phyloP scores from a whole-genome alignment of 441 rosid genomes.

The Syzygium syzygioides region DNA sequence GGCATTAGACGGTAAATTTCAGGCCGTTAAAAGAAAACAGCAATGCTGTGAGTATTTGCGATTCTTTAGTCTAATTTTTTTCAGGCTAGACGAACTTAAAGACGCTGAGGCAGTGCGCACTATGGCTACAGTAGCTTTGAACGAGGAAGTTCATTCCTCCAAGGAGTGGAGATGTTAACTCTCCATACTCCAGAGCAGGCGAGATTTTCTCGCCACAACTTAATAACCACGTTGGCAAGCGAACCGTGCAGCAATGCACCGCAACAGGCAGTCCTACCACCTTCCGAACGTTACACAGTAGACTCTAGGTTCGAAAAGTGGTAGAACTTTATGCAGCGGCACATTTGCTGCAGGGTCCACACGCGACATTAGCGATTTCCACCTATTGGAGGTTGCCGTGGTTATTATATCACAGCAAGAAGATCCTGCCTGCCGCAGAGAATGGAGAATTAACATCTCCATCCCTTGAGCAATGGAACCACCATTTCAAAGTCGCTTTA shows the following conservation, averaged over 20 bases:
- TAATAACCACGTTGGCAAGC: not conserved
- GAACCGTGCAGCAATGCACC: too few species aligned
- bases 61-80: not conserved
- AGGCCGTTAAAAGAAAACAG: not conserved
- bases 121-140: not conserved
- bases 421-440: not conserved
- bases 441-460: not conserved
- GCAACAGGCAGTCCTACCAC: too few species aligned
- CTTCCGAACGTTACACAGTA: too few species aligned
- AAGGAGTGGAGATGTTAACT: not conserved
- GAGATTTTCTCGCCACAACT: not conserved
- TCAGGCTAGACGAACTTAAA: not conserved
- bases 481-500: not conserved
- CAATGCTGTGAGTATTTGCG: not conserved
- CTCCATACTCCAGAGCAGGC: not conserved
- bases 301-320: too few species aligned
- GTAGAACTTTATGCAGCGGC: too few species aligned
- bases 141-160: not conserved
- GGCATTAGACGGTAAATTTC: not conserved
- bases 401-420: not conserved
- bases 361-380: not conserved
- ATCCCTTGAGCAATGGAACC: not conserved
- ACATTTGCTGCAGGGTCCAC: too few species aligned
- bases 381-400: not conserved
- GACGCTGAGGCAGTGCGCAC: not conserved